Base-by-base conservation (phyloP, 108 stramenopile species). In the Schizochytrium sp. region DNA sequence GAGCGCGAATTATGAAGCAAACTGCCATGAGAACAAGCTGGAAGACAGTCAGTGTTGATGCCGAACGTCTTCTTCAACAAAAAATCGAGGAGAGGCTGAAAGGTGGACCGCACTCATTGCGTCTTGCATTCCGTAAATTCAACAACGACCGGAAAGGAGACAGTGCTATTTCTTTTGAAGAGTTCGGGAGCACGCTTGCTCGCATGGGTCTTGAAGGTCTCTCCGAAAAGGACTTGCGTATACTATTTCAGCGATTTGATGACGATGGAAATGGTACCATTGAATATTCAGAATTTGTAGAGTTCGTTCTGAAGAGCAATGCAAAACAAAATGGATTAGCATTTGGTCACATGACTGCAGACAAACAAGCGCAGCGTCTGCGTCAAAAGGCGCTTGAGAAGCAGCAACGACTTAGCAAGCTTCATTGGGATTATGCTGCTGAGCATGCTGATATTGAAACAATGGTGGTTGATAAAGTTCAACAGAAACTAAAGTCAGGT, bases 11-110 rank as follows among this genome's bases (percentile, higher is more conserved):
- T 40, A 55, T 83, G 53, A 83, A 83, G 53, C 76, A 83, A 53
- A 49, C 47, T 10, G 76, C 76, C 76, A 83, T 83, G 47, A 47
- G 76, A 1, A 83, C 76, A 5, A 53, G 76, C 47, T 83, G 76
- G 76, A 83, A 83, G 53, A 83, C 76, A 10, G 76, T 83, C 76
- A 55, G 50, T n/a, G 76, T 83, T 10, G 76, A 83, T 40, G 76
- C 76, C 12, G 76, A 83, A 53, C 8, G 76, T 10, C 53, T 83
- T 10, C 55, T 83, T n/a, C 76, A 55, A 38, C 50, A 83, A 55
- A 83, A 83, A 2, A 83, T 83, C 3, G 76, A 83, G 28, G 50
- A 83, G 53, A 17, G 76, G n/a, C 49, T 83, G 50, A 83, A 83
- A 2, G 76, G 76, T n/a, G 76, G 76, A 10, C 50, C 50, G 0